Evolutionary conservation across 2,329 filamentous ascomycete species (phyloP), one percentile per base, ranked within the genome.

Genomic region (Ustulina deusta): DNA sequence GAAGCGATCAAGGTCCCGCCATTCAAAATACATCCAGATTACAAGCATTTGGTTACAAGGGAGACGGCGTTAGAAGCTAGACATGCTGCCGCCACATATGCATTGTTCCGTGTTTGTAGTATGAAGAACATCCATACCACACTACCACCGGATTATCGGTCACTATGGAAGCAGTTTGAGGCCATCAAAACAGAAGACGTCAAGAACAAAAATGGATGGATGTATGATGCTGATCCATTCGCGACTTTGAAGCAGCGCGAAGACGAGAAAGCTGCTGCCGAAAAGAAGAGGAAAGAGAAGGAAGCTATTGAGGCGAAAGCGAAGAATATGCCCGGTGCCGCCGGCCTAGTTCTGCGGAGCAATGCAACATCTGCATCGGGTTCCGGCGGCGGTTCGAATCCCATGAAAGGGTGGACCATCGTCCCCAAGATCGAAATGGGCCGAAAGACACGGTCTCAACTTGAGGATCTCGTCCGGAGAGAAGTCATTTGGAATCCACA

Each of bases 101-200:
- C 91, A 2, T 85, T 99, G 9, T 98, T 96, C 78, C 88, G 96
- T 57, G 92, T 98, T 3, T 95, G 93, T 79, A 97, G 92, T 77
- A 97, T 97, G 90, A 94, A 94, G 80, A 98, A 98, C 78, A 89
- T 97, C 74, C 93, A 97, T 77, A 97, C 94, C 84, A 95, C 94
- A 82, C 85, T 99, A 71, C 96, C 96, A 27, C 96, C 96, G 0
- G 92, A 92, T 66, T 97, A 97, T 81, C 91, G 91, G 76, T 89
- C 93, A 71, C 83, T 97, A 48, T 99, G 96, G 96, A 97, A 97
- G 78, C 90, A 94, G 65, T 97, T 99, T 73, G 88, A 91, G 69
- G 87, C 89, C 3, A 82, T 98, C 70, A 98, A 97, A 81, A 89
- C 88, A 71, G 87, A 90, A 73, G 95, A 97, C 74, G 83, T 93